A percentile compares a stretch with the other conserved stretches of the same genome.
These are phyloP conservation scores for Stephania yunnanensis DNA, from an alignment of 164 flowering plant species.

Conservation along the genomic window DNA sequence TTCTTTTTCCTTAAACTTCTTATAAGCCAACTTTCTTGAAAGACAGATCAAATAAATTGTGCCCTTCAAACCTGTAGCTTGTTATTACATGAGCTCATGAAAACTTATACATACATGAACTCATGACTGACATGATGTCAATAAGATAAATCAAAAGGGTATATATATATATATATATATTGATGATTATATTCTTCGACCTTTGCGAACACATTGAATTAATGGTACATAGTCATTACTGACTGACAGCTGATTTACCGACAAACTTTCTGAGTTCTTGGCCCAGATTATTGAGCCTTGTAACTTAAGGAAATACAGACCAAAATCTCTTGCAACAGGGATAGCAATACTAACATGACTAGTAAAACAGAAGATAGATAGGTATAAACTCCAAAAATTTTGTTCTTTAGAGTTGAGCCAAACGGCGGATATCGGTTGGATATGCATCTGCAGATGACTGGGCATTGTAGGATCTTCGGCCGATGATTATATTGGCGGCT, in stretches of 20 bases:
- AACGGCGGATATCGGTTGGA: slow-evolving; percentile 55
- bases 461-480: slow-evolving; percentile 55
- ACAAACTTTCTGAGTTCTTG: neutral
- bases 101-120: too few species aligned
- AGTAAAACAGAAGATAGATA: neutral
- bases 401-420: slow-evolving; percentile 45
- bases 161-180: neutral
- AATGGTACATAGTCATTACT: neutral
- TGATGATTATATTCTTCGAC: neutral
- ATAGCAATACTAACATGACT: neutral
- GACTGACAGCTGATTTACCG: neutral
- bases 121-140: neutral
- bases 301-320: neutral
- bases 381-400: neutral
- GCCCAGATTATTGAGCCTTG: slow-evolving; percentile 1
- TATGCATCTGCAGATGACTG: slow-evolving; percentile 48
- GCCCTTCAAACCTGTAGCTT: too few species aligned
- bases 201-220: neutral
- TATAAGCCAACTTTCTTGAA: neutral
- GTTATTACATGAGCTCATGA: too few species aligned
- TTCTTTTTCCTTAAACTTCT: too few species aligned
- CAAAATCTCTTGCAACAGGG: neutral
- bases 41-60: neutral
- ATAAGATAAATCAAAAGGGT: neutral
- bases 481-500: slow-evolving; percentile 55